Percentiles rank a stretch among this genome's conserved stretches.
Conservation (phyloP, 2,329 filamentous ascomycete genomes). For the Fusarium sp. region DNA sequence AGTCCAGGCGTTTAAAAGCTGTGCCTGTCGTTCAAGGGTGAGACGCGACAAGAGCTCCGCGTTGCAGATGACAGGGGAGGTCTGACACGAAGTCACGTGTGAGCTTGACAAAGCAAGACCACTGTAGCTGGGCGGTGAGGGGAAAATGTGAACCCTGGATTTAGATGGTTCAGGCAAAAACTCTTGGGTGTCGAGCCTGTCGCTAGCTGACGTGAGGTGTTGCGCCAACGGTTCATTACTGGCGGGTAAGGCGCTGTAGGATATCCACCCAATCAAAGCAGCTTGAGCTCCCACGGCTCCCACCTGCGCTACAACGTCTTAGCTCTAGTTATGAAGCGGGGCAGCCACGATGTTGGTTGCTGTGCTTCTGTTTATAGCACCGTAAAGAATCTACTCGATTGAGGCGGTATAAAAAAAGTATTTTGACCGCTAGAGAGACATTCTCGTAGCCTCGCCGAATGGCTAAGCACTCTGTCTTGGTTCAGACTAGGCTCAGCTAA, state of each 20-base stretch:
- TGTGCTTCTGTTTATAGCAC: constrained; percentile 35
- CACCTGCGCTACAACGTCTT: constrained; percentile 32
- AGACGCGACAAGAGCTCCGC: constrained; percentile 29
- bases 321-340: constrained; percentile 28
- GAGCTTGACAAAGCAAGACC: no score
- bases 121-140: constrained; percentile 13
- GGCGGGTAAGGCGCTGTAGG: constrained; percentile 25
- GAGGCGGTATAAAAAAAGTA: constrained; percentile 28
- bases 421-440: constrained; percentile 15
- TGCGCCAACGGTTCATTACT: constrained; percentile 10
- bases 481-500: constrained; percentile 8
- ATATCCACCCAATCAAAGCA: constrained; percentile 35
- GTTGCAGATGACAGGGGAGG: constrained; percentile 3
- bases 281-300: constrained; percentile 29
- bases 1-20: background rate
- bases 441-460: constrained; percentile 4
- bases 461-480: background rate
- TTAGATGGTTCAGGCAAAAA: background rate
- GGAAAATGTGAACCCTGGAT: constrained; percentile 7
- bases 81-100: constrained; percentile 47
- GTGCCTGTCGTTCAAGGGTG: background rate
- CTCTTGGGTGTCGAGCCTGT: constrained; percentile 1
- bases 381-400: constrained; percentile 15
- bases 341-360: constrained; percentile 11
- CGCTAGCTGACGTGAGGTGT: constrained; percentile 42